phyloP scores from a whole-genome alignment of 352 stramenopile genomes.

The Elongisporangium anandrum region DNA sequence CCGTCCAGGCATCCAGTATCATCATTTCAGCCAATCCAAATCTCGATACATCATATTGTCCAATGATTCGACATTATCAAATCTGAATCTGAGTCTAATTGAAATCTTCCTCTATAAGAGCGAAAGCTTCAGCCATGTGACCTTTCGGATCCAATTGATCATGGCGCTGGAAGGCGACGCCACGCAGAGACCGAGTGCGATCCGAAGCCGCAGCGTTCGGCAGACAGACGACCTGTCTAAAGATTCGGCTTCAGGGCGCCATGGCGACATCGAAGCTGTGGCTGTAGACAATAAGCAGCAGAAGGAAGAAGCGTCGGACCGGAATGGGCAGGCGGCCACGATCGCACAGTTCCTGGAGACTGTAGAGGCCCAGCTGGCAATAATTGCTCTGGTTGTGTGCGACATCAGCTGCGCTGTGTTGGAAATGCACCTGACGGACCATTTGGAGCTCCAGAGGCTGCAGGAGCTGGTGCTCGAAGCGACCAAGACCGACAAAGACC shows the following conservation, averaged over 20 bases:
- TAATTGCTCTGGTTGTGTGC: constrained; percentile 44
- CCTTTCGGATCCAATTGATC: neutral
- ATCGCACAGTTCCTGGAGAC: constrained; percentile 29
- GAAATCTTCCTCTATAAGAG: neutral
- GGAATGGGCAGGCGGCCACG: neutral
- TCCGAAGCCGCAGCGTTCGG: neutral
- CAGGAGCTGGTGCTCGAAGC: constrained; percentile 20
- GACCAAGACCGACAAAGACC: constrained; percentile 2
- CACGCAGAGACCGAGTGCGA: neutral
- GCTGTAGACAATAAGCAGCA: neutral
- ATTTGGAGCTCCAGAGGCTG: neutral
- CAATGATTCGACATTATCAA: neutral
- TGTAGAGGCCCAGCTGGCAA: constrained; percentile 37
- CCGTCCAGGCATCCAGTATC: neutral
- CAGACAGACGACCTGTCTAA: neutral
- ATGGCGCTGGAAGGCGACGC: neutral
- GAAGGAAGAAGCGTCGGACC: neutral
- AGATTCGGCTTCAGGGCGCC: neutral
- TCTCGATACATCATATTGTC: neutral
- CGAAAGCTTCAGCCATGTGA: neutral
- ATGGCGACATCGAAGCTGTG: neutral
- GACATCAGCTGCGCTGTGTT: constrained; percentile 38
- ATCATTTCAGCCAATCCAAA: neutral
- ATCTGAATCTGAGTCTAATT: neutral
- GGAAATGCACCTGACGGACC: constrained; percentile 31